These are phyloP conservation scores for Phytophthora boehmeriae DNA, from an alignment of 352 stramenopile genomes.

Conservation along the genomic window DNA sequence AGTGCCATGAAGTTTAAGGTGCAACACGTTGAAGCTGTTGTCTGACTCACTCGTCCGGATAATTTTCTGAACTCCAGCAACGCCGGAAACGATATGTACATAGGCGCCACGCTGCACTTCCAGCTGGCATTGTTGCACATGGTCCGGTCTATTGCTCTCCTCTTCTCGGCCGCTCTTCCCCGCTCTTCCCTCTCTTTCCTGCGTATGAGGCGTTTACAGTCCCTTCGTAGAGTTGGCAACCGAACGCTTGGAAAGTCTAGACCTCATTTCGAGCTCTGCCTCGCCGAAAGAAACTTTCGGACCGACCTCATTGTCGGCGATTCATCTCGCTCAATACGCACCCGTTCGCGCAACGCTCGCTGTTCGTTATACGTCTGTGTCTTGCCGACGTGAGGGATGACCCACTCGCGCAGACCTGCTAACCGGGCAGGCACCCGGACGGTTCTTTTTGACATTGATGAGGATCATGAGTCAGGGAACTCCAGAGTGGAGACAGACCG, in stretches of 20 bases:
- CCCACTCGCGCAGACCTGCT: conserved; percentile 30
- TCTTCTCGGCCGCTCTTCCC: conserved; percentile 28
- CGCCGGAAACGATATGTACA: conserved; percentile 10
- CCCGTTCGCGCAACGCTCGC: background rate
- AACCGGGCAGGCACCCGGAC: conserved; percentile 32
- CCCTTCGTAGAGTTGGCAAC: conserved; percentile 18
- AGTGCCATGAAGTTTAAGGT: too few relatives aligned
- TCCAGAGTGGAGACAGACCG: conserved; percentile 21
- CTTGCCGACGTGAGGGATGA: conserved; percentile 18
- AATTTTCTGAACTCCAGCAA: conserved; percentile 11
- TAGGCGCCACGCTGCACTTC: conserved; percentile 11
- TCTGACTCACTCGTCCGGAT: conserved; percentile 10
- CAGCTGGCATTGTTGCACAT: conserved; percentile 25
- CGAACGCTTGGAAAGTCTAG: conserved; percentile 11
- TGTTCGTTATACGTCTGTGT: background rate
- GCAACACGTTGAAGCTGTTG: too few relatives aligned
- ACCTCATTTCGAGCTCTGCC: conserved; percentile 14
- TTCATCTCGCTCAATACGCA: background rate
- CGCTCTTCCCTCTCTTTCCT: conserved; percentile 24
- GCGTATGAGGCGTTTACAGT: conserved; percentile 17
- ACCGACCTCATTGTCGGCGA: conserved; percentile 4
- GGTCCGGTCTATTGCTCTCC: conserved; percentile 17
- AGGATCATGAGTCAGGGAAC: conserved; percentile 35
- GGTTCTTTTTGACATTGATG: conserved; percentile 52
- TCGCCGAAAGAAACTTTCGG: conserved; percentile 7